A percentile compares a stretch with the other conserved stretches of the same genome.
Conservation (phyloP, 1,139 yeast genomes). For the Geotrichum aggregatum region DNA sequence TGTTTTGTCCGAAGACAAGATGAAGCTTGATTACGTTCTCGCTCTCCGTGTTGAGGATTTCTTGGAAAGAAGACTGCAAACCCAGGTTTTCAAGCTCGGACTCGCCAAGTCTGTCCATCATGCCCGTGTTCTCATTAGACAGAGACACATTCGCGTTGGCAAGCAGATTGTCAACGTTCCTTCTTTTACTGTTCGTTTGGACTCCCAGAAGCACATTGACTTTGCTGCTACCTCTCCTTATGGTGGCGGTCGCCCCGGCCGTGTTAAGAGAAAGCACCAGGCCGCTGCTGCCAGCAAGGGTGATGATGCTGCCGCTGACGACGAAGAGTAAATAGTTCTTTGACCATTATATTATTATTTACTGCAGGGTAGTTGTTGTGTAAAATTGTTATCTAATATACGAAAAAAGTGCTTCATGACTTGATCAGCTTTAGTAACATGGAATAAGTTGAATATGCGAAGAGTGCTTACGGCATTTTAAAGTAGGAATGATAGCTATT, state of each 20-base stretch:
- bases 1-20: slow-evolving; percentile 98
- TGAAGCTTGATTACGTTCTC: slow-evolving; percentile 99
- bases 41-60: slow-evolving; percentile 98
- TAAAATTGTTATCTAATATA: slow-evolving; percentile 6
- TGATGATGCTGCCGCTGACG: slow-evolving; percentile 54
- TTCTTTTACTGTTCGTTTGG: slow-evolving; percentile 99
- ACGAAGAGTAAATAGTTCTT: slow-evolving; percentile 45
- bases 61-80: slow-evolving; percentile 99
- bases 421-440: too few species aligned
- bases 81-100: slow-evolving; percentile 99
- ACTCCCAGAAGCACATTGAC: slow-evolving; percentile 99
- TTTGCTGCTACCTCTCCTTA: slow-evolving; percentile 98
- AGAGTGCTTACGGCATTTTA: too few species aligned
- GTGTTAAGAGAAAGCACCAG: slow-evolving; percentile 97
- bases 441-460: too few species aligned
- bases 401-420: slow-evolving; percentile 5
- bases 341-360: not conserved
- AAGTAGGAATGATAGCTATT: too few species aligned
- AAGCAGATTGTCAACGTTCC: slow-evolving; percentile 98
- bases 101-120: slow-evolving; percentile 99
- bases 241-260: slow-evolving; percentile 99
- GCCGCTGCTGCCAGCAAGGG: slow-evolving; percentile 54
- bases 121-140: slow-evolving; percentile 98
- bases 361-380: not conserved
- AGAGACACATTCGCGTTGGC: slow-evolving; percentile 99